phyloP scores from a whole-genome alignment of 2,329 filamentous ascomycete species.

The Didymella exigua region DNA sequence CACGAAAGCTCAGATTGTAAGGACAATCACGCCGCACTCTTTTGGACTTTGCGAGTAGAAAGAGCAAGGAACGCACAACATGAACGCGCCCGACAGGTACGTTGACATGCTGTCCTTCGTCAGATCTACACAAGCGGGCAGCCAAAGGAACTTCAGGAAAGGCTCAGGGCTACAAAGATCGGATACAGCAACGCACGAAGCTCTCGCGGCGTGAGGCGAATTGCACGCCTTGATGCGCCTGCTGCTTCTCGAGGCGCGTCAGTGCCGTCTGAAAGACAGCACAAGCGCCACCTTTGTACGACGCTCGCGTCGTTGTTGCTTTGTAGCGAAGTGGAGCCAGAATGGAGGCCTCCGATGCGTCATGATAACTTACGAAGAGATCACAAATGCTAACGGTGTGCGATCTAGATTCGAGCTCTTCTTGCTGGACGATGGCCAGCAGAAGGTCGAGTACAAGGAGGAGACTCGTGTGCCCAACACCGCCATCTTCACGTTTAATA shows the following conservation, averaged over 20 bases:
- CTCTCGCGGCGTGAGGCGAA: neutral
- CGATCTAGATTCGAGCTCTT: constrained; percentile 80
- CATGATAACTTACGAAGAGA: no score
- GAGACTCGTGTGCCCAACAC: constrained; percentile 94
- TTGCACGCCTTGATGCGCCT: neutral
- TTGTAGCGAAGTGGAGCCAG: neutral
- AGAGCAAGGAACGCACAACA: constrained; percentile 24
- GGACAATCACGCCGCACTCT: neutral
- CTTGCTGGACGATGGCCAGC: constrained; percentile 83
- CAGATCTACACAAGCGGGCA: neutral
- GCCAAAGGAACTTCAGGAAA: neutral
- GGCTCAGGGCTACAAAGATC: neutral
- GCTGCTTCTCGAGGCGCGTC: neutral
- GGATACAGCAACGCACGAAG: neutral
- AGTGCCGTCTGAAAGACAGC: neutral
- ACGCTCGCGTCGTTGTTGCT: neutral
- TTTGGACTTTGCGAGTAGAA: constrained; percentile 4
- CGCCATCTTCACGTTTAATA: constrained; percentile 93
- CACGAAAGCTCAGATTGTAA: constrained; percentile 1
- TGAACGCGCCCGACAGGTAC: constrained; percentile 50
- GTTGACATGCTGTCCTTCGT: constrained; percentile 2
- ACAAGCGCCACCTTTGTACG: neutral
- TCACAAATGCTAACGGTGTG: neutral
- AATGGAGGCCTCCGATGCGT: neutral
- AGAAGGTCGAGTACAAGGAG: constrained; percentile 86